phyloP scores from a whole-genome alignment of 1,139 yeast species.

The Meyerozyma guilliermondii region DNA sequence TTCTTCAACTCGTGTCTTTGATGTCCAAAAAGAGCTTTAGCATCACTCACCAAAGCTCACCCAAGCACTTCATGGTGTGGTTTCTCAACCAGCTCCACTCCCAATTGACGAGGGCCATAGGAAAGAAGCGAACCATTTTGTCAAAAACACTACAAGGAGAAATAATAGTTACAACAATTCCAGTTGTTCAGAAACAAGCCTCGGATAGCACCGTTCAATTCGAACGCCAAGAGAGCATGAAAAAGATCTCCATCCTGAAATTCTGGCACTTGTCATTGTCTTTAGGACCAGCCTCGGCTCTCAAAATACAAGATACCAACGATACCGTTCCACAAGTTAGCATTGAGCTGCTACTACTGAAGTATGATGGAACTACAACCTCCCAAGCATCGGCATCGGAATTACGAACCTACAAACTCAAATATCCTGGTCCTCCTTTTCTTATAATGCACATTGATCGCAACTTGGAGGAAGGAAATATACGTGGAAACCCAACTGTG shows the following conservation, averaged over 20 bases:
- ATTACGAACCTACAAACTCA: slow-evolving; percentile 34
- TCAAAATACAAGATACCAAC: slow-evolving; percentile 28
- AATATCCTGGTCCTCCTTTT: slow-evolving; percentile 43
- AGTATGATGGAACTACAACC: slow-evolving; percentile 31
- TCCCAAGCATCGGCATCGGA: slow-evolving; percentile 15
- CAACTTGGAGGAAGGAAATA: slow-evolving; percentile 25
- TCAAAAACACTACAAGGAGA: slow-evolving; percentile 48
- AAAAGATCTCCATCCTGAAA: slow-evolving; percentile 22
- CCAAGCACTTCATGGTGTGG: slow-evolving; percentile 58
- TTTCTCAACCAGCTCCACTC: slow-evolving; percentile 44
- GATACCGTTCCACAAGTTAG: slow-evolving; percentile 46
- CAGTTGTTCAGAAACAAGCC: slow-evolving; percentile 14
- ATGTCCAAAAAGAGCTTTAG: slow-evolving; percentile 40
- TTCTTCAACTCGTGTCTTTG: slow-evolving; percentile 44
- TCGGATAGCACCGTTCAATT: slow-evolving; percentile 18
- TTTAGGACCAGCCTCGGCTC: slow-evolving; percentile 54
- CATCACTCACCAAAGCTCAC: slow-evolving; percentile 36
- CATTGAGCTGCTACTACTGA: slow-evolving; percentile 40
- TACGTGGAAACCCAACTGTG: slow-evolving; percentile 53
- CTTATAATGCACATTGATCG: slow-evolving; percentile 56
- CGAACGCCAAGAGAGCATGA: slow-evolving; percentile 14
- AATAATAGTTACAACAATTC: slow-evolving; percentile 28
- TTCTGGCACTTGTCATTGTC: slow-evolving; percentile 59
- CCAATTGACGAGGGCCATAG: slow-evolving; percentile 23
- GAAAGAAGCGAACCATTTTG: slow-evolving; percentile 13